A percentile compares a stretch with the other conserved stretches of the same genome.
Evolutionary conservation across 164 flowering plant genomes (phyloP).

Genomic region (Magnolia sinica): DNA sequence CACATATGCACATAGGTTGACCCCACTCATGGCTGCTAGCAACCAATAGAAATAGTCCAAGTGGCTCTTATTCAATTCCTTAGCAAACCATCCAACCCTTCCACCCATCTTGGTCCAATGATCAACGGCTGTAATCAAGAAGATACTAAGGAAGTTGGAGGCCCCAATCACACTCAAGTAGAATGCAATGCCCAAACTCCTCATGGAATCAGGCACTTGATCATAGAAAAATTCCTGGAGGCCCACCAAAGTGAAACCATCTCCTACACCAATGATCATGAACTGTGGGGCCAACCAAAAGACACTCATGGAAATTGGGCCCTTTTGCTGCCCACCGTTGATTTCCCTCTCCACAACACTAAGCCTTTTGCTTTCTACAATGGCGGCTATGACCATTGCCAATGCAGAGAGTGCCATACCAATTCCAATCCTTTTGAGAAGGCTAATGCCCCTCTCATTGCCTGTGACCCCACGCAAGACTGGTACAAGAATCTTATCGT

Average conservation of each 20-base stretch:
- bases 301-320: conserved; percentile 39
- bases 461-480: conserved; percentile 34
- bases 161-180: conserved; percentile 60
- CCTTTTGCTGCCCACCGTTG: not conserved
- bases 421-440: conserved; percentile 63
- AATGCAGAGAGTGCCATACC: conserved; percentile 45
- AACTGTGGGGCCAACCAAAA: conserved; percentile 71
- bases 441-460: conserved; percentile 54
- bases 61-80: conserved; percentile 51
- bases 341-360: conserved; percentile 9
- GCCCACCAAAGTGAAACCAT: conserved; percentile 61
- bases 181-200: conserved; percentile 65
- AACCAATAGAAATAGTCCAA: conserved; percentile 72
- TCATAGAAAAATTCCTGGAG: conserved; percentile 76
- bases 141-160: conserved; percentile 51
- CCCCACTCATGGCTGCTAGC: conserved; percentile 35
- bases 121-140: conserved; percentile 47
- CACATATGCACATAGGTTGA: conserved; percentile 37
- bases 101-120: conserved; percentile 28
- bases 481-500: conserved; percentile 61
- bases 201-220: conserved; percentile 67
- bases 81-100: conserved; percentile 52
- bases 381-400: conserved; percentile 44
- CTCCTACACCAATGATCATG: conserved; percentile 49
- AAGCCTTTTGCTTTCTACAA: conserved; percentile 50